Percentiles rank a stretch among this genome's conserved stretches.
These are phyloP conservation scores for Fusarium hainanense DNA, from an alignment of 2,329 filamentous ascomycete species.

Conservation along the genomic window DNA sequence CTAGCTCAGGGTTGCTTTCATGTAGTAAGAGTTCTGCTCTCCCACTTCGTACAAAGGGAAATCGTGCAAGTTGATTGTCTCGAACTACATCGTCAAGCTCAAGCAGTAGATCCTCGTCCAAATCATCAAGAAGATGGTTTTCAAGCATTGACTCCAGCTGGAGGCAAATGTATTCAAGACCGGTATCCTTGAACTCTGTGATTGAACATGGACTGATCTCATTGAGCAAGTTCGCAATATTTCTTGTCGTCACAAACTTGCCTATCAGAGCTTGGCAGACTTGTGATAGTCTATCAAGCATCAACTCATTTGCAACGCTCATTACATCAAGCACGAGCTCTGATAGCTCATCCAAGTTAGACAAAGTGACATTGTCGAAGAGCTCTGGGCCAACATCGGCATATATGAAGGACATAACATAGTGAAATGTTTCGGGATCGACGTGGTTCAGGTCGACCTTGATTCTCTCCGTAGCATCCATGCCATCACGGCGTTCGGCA, in stretches of 20 bases:
- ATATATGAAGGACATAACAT: constrained; percentile 85
- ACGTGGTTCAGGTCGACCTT: constrained; percentile 87
- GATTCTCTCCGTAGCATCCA: constrained; percentile 58
- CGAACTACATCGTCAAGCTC: constrained; percentile 85
- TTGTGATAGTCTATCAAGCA: constrained; percentile 91
- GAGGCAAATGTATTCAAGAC: constrained; percentile 89
- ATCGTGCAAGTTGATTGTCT: constrained; percentile 81
- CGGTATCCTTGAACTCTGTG: constrained; percentile 86
- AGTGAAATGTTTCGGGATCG: constrained; percentile 75
- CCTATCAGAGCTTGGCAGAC: constrained; percentile 89
- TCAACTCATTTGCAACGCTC: constrained; percentile 90
- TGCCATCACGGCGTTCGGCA: constrained; percentile 68
- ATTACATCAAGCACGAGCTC: constrained; percentile 93
- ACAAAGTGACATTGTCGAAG: constrained; percentile 79
- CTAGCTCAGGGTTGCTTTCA: constrained; percentile 72
- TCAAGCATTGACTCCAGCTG: constrained; percentile 94
- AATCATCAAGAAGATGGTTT: constrained; percentile 84
- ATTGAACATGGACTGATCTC: constrained; percentile 86
- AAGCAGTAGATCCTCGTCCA: constrained; percentile 83
- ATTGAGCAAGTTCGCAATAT: constrained; percentile 86
- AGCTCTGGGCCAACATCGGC: constrained; percentile 82
- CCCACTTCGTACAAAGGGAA: constrained; percentile 81
- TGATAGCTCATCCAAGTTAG: constrained; percentile 83
- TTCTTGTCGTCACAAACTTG: constrained; percentile 84
- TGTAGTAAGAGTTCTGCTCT: constrained; percentile 74